phyloP scores from a whole-genome alignment of 1,284 basidiomycete genomes.

The Lentinus polychrous region DNA sequence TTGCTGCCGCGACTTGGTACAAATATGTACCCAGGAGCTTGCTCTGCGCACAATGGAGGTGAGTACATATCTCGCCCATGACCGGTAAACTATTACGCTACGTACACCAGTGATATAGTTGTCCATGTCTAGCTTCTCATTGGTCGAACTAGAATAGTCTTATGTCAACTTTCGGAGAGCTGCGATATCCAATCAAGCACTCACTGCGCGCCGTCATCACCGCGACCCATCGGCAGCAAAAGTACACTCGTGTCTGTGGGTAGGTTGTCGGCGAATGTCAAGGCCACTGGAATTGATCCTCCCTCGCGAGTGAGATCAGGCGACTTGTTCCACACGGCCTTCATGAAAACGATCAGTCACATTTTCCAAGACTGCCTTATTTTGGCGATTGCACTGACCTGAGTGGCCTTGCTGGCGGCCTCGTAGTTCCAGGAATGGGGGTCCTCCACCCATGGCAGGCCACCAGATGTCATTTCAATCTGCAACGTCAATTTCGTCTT shows the following conservation, averaged over 20 bases:
- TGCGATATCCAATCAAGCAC: conserved; percentile 22
- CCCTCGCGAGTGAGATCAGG: conserved; percentile 24
- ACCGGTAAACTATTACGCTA: too few relatives aligned
- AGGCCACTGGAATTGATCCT: conserved; percentile 92
- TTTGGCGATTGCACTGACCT: conserved; percentile 38
- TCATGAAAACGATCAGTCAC: background rate
- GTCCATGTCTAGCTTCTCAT: conserved; percentile 91
- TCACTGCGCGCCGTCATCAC: conserved; percentile 90
- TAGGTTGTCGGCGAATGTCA: conserved; percentile 90
- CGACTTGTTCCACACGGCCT: conserved; percentile 2
- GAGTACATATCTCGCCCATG: background rate
- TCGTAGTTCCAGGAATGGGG: conserved; percentile 91
- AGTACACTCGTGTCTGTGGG: conserved; percentile 63
- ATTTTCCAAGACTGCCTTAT: too few relatives aligned
- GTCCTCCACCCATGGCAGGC: conserved; percentile 84
- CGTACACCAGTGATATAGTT: conserved; percentile 83
- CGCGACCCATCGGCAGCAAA: conserved; percentile 87
- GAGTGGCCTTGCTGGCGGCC: conserved; percentile 82
- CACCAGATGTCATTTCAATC: conserved; percentile 70
- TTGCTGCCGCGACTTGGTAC: conserved; percentile 61
- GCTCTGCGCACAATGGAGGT: conserved; percentile 35
- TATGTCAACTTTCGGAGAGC: background rate
- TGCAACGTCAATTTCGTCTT: conserved; percentile 74
- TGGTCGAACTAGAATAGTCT: conserved; percentile 61
- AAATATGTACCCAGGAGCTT: conserved; percentile 81